Base-by-base conservation (phyloP, 768 basidiomycete species). In the Mycena latifolia region DNA sequence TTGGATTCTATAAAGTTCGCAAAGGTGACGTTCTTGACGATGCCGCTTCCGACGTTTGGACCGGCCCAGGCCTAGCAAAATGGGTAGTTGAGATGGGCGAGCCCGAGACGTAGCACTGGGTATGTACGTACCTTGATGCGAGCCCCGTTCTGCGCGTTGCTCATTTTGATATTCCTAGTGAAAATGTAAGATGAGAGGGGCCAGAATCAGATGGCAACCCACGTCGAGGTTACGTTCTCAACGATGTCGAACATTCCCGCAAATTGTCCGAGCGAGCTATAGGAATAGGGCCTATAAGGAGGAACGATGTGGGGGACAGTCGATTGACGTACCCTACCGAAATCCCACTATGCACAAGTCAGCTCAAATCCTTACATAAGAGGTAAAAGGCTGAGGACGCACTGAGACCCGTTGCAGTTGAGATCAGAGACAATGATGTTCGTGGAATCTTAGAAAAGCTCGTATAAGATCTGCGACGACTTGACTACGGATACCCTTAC, bases 41-140 rank as follows among this genome's bases (percentile, higher is more conserved):
- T 83, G 8, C 87, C 88, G 35, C 83, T 81, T 6, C 89, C 88
- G 25, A 88, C 86, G 58, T 83, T 82, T 15, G 81, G 79, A 3
- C 89, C 89, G 5, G 88, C 89, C 41, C 41, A 43, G 5, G 41
- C 41, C 41, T 43, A n/a, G 6, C 18, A n/a, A n/a, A 43, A 43
- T 43, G 2, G 12, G 20, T 5, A 43, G 41, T 6, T n/a, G 41
- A 3, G 20, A 43, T 10, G 20, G 10, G 37, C 3, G 37, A 43
- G 18, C 41, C 18, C 20, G 41, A 18, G 20, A 20, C 20, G 6
- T 6, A 43, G 12, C 5, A 43, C 3, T 43, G 80, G 84, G 90
- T 0, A 87, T n/a, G n/a, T n/a, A n/a, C n/a, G n/a, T n/a, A n/a
- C 86, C 74, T 91, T 91, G 76, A 90, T 90, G 39, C 90, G 81